Evolutionary conservation across 73 alveolate species (phyloP).

Genomic region (Durusdinium trenchii): DNA sequence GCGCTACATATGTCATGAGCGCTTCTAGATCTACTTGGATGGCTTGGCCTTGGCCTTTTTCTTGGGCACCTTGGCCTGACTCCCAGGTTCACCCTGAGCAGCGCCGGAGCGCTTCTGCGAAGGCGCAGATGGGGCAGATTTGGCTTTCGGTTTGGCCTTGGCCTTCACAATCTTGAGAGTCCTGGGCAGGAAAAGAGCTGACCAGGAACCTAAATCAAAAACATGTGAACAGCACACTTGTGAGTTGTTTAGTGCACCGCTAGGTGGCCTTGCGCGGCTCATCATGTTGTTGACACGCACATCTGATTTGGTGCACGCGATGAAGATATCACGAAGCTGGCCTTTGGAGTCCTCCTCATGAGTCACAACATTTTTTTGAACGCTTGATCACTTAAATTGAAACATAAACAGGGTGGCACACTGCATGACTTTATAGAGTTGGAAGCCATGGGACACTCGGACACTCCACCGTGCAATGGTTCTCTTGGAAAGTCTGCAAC

Average conservation of each 20-base stretch:
- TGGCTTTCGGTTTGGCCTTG: not conserved
- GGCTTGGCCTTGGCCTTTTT: not conserved
- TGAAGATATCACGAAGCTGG: not conserved
- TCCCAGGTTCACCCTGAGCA: not conserved
- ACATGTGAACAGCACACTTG: too few species aligned
- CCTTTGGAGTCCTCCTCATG: not conserved
- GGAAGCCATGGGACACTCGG: not conserved
- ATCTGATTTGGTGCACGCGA: not conserved
- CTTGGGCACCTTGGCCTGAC: too few species aligned
- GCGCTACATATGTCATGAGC: too few species aligned
- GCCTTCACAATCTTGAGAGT: not conserved
- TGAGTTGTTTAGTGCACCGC: too few species aligned
- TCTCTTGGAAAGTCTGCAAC: not conserved
- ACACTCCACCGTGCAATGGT: not conserved
- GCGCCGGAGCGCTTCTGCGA: not conserved
- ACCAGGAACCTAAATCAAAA: not conserved
- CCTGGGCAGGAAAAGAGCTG: not conserved
- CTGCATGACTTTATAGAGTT: not conserved
- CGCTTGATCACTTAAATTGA: not conserved
- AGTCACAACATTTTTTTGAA: not conserved
- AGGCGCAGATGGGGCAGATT: not conserved
- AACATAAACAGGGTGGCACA: too few species aligned
- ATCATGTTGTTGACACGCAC: constrained; percentile 1
- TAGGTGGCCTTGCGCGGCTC: constrained; percentile 1
- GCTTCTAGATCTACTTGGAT: too few species aligned